Evolutionary conservation across 2,329 filamentous ascomycete species (phyloP).

Genomic region (Nigrospora sphaerica): DNA sequence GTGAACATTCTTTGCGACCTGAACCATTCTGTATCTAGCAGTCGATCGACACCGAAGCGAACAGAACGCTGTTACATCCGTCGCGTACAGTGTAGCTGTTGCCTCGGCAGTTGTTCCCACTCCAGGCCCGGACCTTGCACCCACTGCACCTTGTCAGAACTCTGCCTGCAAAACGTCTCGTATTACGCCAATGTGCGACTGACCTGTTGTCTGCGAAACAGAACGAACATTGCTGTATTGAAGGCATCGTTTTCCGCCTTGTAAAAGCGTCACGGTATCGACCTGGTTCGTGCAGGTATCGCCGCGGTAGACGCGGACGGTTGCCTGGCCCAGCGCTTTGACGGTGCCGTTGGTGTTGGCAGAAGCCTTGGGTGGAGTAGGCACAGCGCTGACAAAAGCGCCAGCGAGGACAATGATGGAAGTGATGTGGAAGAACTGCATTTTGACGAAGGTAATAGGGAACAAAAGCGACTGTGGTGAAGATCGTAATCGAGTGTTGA

Average conservation of each 20-base stretch:
- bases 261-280: background rate
- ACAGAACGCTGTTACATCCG: too few species aligned
- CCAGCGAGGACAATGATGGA: background rate
- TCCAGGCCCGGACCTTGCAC: too few species aligned
- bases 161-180: too few species aligned
- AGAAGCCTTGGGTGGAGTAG: background rate
- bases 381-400: background rate
- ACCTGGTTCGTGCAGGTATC: background rate
- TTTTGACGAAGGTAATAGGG: background rate
- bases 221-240: background rate
- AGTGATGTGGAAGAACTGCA: background rate
- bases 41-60: too few species aligned
- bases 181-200: background rate
- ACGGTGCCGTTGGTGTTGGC: background rate
- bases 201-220: background rate
- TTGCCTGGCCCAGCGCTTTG: background rate
- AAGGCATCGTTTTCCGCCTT: background rate
- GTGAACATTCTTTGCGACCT: too few species aligned
- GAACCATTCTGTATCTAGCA: too few species aligned
- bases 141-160: too few species aligned
- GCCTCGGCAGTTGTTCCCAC: too few species aligned
- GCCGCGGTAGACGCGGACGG: background rate
- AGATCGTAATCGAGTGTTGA: too few species aligned
- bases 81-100: too few species aligned
- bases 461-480: too few species aligned